phyloP scores from a whole-genome alignment of 169 alveolate species.

The Cytauxzoon felis region DNA sequence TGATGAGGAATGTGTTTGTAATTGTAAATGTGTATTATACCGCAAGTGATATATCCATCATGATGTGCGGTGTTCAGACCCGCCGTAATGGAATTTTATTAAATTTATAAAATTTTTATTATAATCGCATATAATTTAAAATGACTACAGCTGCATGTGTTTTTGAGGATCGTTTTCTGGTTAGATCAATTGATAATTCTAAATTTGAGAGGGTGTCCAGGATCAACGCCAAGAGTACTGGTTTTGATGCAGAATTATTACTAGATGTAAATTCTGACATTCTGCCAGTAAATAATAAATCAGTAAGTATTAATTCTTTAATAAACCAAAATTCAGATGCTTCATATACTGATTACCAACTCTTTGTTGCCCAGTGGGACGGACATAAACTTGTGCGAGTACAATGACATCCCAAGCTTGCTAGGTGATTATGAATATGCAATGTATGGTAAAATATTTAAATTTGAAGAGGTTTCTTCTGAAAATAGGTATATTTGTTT shows the following conservation, averaged over 20 bases:
- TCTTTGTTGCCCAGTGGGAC: conserved; percentile 52
- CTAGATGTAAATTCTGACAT: conserved; percentile 84
- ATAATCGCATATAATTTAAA: not conserved
- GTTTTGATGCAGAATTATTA: conserved; percentile 86
- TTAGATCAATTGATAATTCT: conserved; percentile 82
- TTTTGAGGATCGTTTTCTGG: conserved; percentile 86
- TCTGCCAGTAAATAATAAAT: conserved; percentile 79
- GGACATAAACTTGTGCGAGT: conserved; percentile 49
- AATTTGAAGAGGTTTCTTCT: conserved; percentile 85
- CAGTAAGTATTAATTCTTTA: conserved; percentile 47
- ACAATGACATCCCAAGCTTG: conserved; percentile 64
- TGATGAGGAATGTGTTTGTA: too few species aligned
- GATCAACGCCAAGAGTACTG: conserved; percentile 85
- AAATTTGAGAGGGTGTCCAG: conserved; percentile 86
- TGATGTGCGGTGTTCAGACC: too few species aligned
- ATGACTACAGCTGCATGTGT: conserved; percentile 65
- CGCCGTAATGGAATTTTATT: conserved; percentile 1
- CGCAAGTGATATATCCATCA: too few species aligned
- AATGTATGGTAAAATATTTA: conserved; percentile 87
- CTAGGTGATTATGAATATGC: conserved; percentile 84
- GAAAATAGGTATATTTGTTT: conserved; percentile 74
- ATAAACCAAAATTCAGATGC: conserved; percentile 30
- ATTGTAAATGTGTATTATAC: too few species aligned
- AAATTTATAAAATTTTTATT: too few species aligned
- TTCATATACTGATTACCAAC: conserved; percentile 49